A percentile compares a stretch with the other conserved stretches of the same genome.
Conservation (phyloP, 768 basidiomycete species). For the Ramaria rubella region DNA sequence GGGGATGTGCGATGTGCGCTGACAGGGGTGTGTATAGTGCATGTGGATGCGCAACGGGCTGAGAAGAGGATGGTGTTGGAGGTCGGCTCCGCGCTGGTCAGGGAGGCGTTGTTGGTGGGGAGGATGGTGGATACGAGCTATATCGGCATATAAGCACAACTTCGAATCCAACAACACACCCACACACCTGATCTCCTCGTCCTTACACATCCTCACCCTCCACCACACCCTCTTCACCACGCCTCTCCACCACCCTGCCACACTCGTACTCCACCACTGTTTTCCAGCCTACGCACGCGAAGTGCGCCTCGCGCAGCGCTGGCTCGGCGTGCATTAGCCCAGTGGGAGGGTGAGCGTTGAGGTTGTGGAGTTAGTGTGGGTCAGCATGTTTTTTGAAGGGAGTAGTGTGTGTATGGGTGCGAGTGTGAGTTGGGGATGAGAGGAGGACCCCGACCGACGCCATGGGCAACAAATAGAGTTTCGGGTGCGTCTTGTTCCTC, state of each 20-base stretch:
- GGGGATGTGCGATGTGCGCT: slow-evolving; percentile 45
- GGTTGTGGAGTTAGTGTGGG: slow-evolving; percentile 80
- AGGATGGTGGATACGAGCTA: too few relatives aligned
- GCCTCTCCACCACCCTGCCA: slow-evolving; percentile 77
- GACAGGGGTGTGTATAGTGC: slow-evolving; percentile 17
- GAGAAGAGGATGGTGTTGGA: too few relatives aligned
- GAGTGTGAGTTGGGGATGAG: too few relatives aligned
- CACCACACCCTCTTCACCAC: slow-evolving; percentile 70
- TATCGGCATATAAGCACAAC: too few relatives aligned
- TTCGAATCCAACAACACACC: too few relatives aligned
- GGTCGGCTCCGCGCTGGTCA: slow-evolving; percentile 82
- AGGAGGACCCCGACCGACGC: too few relatives aligned
- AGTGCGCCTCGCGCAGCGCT: slow-evolving; percentile 86
- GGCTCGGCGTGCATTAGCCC: slow-evolving; percentile 89
- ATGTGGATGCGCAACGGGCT: too few relatives aligned
- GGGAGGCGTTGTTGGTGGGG: too few relatives aligned
- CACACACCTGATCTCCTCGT: too few relatives aligned
- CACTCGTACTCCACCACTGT: slow-evolving; percentile 70
- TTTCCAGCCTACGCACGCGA: slow-evolving; percentile 70
- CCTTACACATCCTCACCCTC: too few relatives aligned
- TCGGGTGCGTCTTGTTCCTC: slow-evolving; percentile 69
- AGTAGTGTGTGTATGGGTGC: too few relatives aligned
- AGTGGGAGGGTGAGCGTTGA: slow-evolving; percentile 67
- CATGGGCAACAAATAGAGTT: slow-evolving; percentile 21
- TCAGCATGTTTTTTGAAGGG: too few relatives aligned